Percentiles rank a stretch among this genome's conserved stretches.
These are phyloP conservation scores for Blastobotrys raffinosifermentans DNA, from an alignment of 1,139 yeast genomes.

Conservation along the genomic window DNA sequence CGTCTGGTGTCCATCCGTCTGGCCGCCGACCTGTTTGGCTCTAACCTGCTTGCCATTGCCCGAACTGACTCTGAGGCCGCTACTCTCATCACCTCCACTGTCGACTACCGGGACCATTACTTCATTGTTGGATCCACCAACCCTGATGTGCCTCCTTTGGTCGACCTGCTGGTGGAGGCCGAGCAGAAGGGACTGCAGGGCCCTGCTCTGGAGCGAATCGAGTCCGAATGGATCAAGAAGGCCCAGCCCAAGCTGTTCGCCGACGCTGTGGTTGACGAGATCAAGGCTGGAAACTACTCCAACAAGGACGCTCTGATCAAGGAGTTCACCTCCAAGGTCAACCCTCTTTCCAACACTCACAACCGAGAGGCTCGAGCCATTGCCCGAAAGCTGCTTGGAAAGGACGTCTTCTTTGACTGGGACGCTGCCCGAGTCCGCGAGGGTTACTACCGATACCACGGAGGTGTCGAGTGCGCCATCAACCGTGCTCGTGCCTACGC, in stretches of 20 bases:
- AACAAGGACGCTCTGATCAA: conserved; percentile 63
- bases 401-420: conserved; percentile 91
- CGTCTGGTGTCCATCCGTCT: conserved; percentile 92
- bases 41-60: conserved; percentile 81
- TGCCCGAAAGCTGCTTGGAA: conserved; percentile 72
- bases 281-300: conserved; percentile 52
- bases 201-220: conserved; percentile 62
- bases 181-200: conserved; percentile 71
- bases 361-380: conserved; percentile 74
- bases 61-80: conserved; percentile 98
- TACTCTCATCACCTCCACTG: conserved; percentile 85
- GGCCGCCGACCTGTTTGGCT: conserved; percentile 88
- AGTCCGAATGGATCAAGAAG: conserved; percentile 72
- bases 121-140: conserved; percentile 88
- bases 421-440: conserved; percentile 94
- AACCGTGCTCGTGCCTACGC: conserved; percentile 96
- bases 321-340: conserved; percentile 61
- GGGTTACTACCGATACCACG: conserved; percentile 94
- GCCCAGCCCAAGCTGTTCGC: conserved; percentile 87
- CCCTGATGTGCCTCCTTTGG: conserved; percentile 68
- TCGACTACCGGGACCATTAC: conserved; percentile 92
- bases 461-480: conserved; percentile 96
- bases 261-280: conserved; percentile 86
- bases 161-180: conserved; percentile 75
- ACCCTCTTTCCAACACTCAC: conserved; percentile 70